Percentiles rank a stretch among this genome's conserved stretches.
These are phyloP conservation scores for Peronospora farinosa DNA, from an alignment of 352 stramenopile genomes.

Conservation along the genomic window DNA sequence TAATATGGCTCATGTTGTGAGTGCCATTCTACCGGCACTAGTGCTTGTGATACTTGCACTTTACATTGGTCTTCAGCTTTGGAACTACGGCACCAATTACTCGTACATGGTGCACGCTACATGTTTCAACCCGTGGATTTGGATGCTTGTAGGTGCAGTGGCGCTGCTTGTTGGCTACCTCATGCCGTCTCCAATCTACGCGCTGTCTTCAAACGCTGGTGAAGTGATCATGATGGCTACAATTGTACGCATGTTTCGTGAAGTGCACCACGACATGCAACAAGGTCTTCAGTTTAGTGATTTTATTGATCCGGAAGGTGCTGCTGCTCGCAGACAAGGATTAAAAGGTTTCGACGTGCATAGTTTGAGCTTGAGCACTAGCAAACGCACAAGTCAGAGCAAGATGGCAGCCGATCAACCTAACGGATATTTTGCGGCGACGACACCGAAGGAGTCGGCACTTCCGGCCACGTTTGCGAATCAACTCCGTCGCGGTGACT, in stretches of 20 bases:
- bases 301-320: conserved; percentile 56
- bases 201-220: conserved; percentile 64
- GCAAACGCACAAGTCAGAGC: conserved; percentile 22
- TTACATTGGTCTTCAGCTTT: conserved; percentile 69
- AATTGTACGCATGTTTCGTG: conserved; percentile 81
- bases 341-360: conserved; percentile 18
- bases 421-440: conserved; percentile 34
- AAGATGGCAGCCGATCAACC: conserved; percentile 22
- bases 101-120: conserved; percentile 81
- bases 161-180: conserved; percentile 65
- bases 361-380: conserved; percentile 16
- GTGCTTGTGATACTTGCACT: conserved; percentile 63
- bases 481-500: conserved; percentile 22
- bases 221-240: conserved; percentile 74
- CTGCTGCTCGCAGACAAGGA: conserved; percentile 13
- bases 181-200: conserved; percentile 66
- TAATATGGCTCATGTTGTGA: conserved; percentile 43
- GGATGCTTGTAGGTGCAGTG: conserved; percentile 75
- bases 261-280: conserved; percentile 80
- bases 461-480: conserved; percentile 41
- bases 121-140: conserved; percentile 86
- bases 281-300: conserved; percentile 65
- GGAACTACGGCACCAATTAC: conserved; percentile 84
- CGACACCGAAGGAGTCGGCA: conserved; percentile 41
- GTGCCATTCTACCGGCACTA: conserved; percentile 56